Base-by-base conservation (phyloP, 768 basidiomycete species). In the Collybia sordida region DNA sequence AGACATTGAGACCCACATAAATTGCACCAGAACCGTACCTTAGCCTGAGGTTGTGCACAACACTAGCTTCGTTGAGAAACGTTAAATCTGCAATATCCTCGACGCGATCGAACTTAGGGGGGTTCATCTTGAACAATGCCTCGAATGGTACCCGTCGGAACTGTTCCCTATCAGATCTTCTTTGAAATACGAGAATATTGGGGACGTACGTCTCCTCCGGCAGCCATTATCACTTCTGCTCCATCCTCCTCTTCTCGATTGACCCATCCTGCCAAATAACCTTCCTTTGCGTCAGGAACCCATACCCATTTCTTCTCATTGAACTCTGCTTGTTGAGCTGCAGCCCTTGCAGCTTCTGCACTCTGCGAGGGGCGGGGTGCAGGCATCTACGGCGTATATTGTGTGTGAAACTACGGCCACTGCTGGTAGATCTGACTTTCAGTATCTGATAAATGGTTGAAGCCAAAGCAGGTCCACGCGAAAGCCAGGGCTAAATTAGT, bases 281-380 rank as follows among this genome's bases (percentile, higher is more conserved):
- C 96, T 57, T 94, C 89, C 64, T 81, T 83, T 51, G 87, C 82
- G 67, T 98, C 95, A 2, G 93, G 93, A 21, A 95, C 88, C 96
- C 96, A 98, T 5, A 98, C 93, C 90, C 95, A 96, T 74, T 87
- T 91, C 86, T 95, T 97, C 78, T 93, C 93, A 65, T 93, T 95
- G 70, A 94, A 96, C 68, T 95, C 93, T 8, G 93, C 92, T 64
- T 94, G 91, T n/a, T 87, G 81, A 17, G 92, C 93, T 18, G 93
- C 92, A 15, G 85, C 86, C 47, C 86, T 77, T 6, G 93, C 89
- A 35, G 86, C 87, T 66, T 93, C 93, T 40, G 75, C 77, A 53
- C 72, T 78, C 51, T 77, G 78, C 36, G 82, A 78, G 42, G 65
- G 71, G 37, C 74, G 70, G 53, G 74, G 71, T 47, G 68, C 70